phyloP scores from a whole-genome alignment of 768 basidiomycete genomes.

The Suillus variegatus region DNA sequence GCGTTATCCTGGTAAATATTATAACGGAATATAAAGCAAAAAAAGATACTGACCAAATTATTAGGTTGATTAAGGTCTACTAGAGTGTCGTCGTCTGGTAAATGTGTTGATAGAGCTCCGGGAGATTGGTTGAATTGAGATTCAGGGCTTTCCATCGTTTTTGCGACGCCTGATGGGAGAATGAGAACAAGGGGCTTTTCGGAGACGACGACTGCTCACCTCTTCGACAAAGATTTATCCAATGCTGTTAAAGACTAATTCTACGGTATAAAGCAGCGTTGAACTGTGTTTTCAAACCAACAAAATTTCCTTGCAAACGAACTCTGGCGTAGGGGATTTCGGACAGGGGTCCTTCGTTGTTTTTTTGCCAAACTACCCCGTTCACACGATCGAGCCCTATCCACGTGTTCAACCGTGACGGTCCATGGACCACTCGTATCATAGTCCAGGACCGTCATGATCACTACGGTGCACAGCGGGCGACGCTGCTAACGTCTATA shows the following conservation, averaged over 20 bases:
- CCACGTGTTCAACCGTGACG: slow-evolving; percentile 7
- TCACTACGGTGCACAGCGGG: background rate
- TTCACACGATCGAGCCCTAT: slow-evolving; percentile 8
- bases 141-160: slow-evolving; percentile 33
- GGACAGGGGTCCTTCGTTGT: slow-evolving; percentile 10
- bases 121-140: slow-evolving; percentile 22
- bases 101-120: slow-evolving; percentile 9
- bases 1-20: slow-evolving; percentile 28
- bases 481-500: background rate
- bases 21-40: slow-evolving; percentile 31
- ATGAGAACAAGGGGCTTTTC: slow-evolving; percentile 18
- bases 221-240: slow-evolving; percentile 7
- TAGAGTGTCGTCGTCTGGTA: slow-evolving; percentile 24
- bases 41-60: slow-evolving; percentile 32
- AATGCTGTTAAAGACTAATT: background rate
- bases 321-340: slow-evolving; percentile 7
- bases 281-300: background rate
- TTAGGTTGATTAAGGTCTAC: slow-evolving; percentile 24
- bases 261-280: slow-evolving; percentile 2
- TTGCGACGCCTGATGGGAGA: slow-evolving; percentile 31
- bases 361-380: slow-evolving; percentile 9
- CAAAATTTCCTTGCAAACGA: background rate
- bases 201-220: slow-evolving; percentile 15
- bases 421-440: slow-evolving; percentile 3
- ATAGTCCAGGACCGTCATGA: background rate